Percentiles rank a stretch among this genome's conserved stretches.
Evolutionary conservation across 2,329 filamentous ascomycete species (phyloP).

Genomic region (Paecilomyces formosus): DNA sequence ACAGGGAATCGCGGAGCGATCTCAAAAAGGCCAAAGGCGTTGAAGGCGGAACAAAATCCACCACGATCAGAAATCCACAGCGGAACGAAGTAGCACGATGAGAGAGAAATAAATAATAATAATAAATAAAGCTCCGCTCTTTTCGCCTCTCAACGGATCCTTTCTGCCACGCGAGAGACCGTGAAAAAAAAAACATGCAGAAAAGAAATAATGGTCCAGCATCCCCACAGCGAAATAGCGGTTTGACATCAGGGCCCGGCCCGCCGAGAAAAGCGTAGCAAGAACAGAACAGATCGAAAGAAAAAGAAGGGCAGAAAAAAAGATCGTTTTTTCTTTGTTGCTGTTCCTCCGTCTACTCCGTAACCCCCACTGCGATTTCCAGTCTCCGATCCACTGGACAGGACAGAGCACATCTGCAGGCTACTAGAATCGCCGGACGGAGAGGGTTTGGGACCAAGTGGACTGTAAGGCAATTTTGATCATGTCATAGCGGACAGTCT

Average conservation of each 20-base stretch:
- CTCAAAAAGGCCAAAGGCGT: not conserved
- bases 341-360: not conserved
- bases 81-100: slow-evolving; percentile 9
- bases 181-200: not conserved
- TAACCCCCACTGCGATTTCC: not conserved
- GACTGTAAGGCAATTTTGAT: not conserved
- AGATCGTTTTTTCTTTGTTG: not conserved
- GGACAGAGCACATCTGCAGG: not conserved
- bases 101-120: not conserved
- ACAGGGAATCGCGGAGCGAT: not conserved
- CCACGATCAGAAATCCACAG: slow-evolving; percentile 8
- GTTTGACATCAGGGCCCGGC: not conserved
- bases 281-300: not conserved
- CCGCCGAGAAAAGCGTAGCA: not conserved
- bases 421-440: not conserved
- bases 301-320: not conserved
- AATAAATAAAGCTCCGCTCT: not conserved
- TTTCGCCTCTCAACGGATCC: not conserved
- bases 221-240: not conserved
- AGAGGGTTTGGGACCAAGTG: not conserved
- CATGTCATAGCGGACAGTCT: not conserved
- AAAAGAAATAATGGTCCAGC: not conserved
- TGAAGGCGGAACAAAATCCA: not conserved
- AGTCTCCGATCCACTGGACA: not conserved
- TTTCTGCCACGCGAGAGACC: not conserved